Evolutionary conservation across 1,284 basidiomycete species (phyloP).

Genomic region (Puccinia brachypodii): DNA sequence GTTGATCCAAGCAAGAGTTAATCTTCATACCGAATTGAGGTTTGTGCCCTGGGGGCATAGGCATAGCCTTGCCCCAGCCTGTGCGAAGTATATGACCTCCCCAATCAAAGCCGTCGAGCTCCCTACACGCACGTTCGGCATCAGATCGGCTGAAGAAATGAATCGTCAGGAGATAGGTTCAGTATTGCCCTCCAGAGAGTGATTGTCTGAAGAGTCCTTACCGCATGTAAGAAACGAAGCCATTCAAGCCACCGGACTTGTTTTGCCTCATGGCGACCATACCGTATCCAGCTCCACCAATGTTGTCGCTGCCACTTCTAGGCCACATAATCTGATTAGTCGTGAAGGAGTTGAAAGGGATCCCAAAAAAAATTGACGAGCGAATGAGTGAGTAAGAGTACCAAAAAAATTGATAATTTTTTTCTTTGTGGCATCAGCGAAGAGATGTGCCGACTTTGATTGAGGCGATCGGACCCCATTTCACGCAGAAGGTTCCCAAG

Average conservation of each 20-base stretch:
- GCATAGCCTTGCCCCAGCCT: conserved; percentile 94
- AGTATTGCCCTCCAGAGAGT: not conserved
- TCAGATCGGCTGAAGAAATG: conserved; percentile 64
- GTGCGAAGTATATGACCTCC: conserved; percentile 78
- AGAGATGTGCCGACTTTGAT: conserved; percentile 51
- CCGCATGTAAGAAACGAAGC: conserved; percentile 94
- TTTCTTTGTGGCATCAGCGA: conserved; percentile 54
- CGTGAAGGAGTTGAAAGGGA: not conserved
- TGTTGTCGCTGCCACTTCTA: conserved; percentile 50
- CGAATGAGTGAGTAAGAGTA: conserved; percentile 31
- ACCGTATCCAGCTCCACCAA: conserved; percentile 63
- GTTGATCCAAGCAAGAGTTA: not conserved
- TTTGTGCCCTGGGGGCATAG: conserved; percentile 66
- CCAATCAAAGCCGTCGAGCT: conserved; percentile 89
- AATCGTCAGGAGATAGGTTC: not conserved
- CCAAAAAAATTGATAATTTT: conserved; percentile 57
- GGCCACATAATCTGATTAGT: conserved; percentile 54
- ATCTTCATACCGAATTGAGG: conserved; percentile 72
- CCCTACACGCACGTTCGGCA: conserved; percentile 79
- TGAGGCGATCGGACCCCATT: conserved; percentile 55
- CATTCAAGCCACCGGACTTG: conserved; percentile 74
- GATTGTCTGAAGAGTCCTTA: not conserved
- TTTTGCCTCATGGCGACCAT: conserved; percentile 69
- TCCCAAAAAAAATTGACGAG: not conserved
- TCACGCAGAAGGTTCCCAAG: conserved; percentile 54